Evolutionary conservation across 129 eudicot genomes (phyloP).

Genomic region (Flaveria robusta): DNA sequence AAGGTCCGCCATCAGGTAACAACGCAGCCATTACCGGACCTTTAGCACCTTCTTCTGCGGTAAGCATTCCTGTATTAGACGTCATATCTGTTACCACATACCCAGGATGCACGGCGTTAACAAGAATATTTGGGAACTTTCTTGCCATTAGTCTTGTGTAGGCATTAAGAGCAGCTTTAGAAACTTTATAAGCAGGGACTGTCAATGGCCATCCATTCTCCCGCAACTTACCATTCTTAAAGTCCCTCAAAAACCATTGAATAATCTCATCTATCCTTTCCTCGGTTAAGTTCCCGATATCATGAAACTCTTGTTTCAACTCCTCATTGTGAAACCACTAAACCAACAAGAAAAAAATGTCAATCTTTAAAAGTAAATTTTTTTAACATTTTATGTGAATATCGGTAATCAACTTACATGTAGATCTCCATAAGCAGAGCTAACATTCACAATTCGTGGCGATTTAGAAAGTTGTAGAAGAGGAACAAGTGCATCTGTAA

Average conservation of each 20-base stretch:
- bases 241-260: conserved; percentile 22
- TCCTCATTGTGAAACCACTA: conserved; percentile 27
- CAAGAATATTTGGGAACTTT: conserved; percentile 16
- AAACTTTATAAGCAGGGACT: conserved; percentile 16
- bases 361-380: not conserved
- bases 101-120: conserved; percentile 25
- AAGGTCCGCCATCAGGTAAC: conserved; percentile 32
- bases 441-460: conserved; percentile 27
- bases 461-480: conserved; percentile 13
- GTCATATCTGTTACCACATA: conserved; percentile 39
- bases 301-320: conserved; percentile 13
- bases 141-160: conserved; percentile 31
- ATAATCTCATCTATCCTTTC: conserved; percentile 27
- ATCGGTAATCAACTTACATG: conserved; percentile 12
- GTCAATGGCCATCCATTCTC: conserved; percentile 32
- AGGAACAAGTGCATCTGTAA: conserved; percentile 26
- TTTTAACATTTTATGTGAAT: not conserved
- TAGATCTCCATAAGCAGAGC: conserved; percentile 18
- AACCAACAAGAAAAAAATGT: not conserved
- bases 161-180: not conserved
- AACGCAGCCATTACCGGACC: conserved; percentile 28
- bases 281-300: conserved; percentile 21
- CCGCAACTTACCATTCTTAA: conserved; percentile 12
- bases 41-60: conserved; percentile 38
- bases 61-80: conserved; percentile 27